A percentile compares a stretch with the other conserved stretches of the same genome.
Conservation (phyloP, 192 early-diverging fungal species). For the Diversispora eburnea region DNA sequence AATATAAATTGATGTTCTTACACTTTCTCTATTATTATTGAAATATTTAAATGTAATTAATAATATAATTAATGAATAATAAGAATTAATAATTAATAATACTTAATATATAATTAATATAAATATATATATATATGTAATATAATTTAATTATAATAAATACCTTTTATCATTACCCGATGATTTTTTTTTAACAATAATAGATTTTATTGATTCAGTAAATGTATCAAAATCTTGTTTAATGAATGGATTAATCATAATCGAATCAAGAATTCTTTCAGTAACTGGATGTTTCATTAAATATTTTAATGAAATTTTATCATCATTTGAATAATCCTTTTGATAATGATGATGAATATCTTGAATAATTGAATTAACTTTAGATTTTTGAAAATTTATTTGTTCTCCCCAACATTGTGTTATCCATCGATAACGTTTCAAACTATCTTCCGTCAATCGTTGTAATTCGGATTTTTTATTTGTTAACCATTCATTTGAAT, state of each 20-base stretch:
- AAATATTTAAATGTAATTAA: too few relatives aligned
- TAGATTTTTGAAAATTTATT: not conserved
- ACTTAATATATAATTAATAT: too few relatives aligned
- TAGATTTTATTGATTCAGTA: not conserved
- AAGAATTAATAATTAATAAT: too few relatives aligned
- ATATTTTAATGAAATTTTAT: not conserved
- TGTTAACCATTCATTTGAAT: not conserved
- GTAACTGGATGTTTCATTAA: not conserved
- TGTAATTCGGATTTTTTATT: not conserved
- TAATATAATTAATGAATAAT: too few relatives aligned
- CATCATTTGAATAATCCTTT: not conserved
- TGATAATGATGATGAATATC: not conserved
- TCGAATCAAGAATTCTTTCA: not conserved
- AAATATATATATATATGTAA: not conserved
- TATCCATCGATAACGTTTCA: slow-evolving; percentile 2
- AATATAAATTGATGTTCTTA: too few relatives aligned
- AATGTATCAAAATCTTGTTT: not conserved
- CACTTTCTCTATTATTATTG: too few relatives aligned
- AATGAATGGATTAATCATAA: not conserved
- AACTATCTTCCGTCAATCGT: not conserved
- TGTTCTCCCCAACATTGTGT: slow-evolving; percentile 3
- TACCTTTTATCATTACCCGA: not conserved
- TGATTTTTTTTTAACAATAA: not conserved
- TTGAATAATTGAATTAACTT: not conserved
- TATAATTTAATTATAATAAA: not conserved